Base-by-base conservation (phyloP, 768 basidiomycete species). In the Russula foetens region DNA sequence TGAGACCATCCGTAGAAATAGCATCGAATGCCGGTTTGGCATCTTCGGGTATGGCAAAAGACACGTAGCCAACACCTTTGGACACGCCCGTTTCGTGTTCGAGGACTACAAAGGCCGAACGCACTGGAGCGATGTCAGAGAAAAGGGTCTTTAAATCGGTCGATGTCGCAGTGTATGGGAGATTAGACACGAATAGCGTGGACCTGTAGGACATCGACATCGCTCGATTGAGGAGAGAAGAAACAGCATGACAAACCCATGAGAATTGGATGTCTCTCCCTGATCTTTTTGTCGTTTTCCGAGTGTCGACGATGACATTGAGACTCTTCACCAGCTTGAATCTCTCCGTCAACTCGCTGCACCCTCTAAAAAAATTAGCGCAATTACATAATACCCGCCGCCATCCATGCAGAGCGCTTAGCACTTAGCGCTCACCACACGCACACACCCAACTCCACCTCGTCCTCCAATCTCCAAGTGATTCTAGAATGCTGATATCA, bases 61-160 rank as follows among this genome's bases (percentile, higher is more conserved):
- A 87, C 63, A 98, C 92, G 70, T 97, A 98, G 62, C 97, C 97
- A 23, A 98, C 94, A 64, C 96, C 96, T 71, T 98, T 97, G 1
- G 92, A 94, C 5, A 82, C 75, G 19, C 84, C 84, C 1, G 83
- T 81, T 35, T 80, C 86, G 8, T 81, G 84, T 56, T 94, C 87
- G 14, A 85, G 83, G 21, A 98, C 97, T 7, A 99, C 86, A 68
- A 99, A 98, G 0, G 94, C 95, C 21, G 88, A 86, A 39, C 93
- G 83, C 17, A 99, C 90, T 29, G 97, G 97, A 0, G 93, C 97
- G 64, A 97, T 83, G 72, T 95, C 92, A 7, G 95, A 98, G 76
- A 98, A 97, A 23, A 95, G 81, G 0, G 94, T 93, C 67, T 91
- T 84, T 29, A 98, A 78, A 73, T 97, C 93, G 50, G 85, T 86